Base-by-base conservation (phyloP, 257 asterid species). In the Paulownia fortunei region DNA sequence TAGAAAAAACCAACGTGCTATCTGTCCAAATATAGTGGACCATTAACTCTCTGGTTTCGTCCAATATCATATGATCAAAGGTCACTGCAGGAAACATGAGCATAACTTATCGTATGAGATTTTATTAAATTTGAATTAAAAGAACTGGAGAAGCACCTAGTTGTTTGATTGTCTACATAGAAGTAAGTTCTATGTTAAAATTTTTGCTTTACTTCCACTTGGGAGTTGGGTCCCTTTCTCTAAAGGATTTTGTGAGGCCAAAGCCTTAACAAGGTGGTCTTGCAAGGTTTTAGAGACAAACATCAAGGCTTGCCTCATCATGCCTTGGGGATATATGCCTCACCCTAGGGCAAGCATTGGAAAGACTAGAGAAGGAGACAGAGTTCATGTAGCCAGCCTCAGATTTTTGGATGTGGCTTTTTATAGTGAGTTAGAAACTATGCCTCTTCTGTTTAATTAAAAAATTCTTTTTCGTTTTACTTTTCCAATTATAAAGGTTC, bases 401-500 rank as follows among this genome's bases (percentile, higher is more conserved):
- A 51, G 41, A 69, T 39, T 24, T 55, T 24, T 19, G 23, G 58
- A 60, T 32, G n/a, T 59, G 76, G 58, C 0, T 46, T 72, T 19
- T 52, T 26, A 26, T 61, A 74, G 15, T 44, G 80, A 73, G 39
- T 49, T 73, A 37, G 41, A 69, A 68, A 51, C 21, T 21, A 41
- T 56, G 61, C 18, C 16, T 66, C 6, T 61, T 12, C 41, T 26
- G 46, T 73, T 72, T 37, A 32, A 59, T 73, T 51, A 26, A 27
- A 60, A 32, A n/a, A 69, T 27, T 59, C 49, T 73, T 51, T 34
- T 64, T 52, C 27, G 47, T 52, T n/a, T 23, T 55, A 11, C 51
- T 37, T 59, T 58, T 51, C 27, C 73, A 19, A 66, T 56, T 59
- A n/a, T 69, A 60, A 84, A 95, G 98, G 84, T 73, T 78, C 93